Evolutionary conservation across 148 eudicot species (phyloP), one percentile per base, ranked within the genome.

Genomic region (Nepenthes mirabilis): DNA sequence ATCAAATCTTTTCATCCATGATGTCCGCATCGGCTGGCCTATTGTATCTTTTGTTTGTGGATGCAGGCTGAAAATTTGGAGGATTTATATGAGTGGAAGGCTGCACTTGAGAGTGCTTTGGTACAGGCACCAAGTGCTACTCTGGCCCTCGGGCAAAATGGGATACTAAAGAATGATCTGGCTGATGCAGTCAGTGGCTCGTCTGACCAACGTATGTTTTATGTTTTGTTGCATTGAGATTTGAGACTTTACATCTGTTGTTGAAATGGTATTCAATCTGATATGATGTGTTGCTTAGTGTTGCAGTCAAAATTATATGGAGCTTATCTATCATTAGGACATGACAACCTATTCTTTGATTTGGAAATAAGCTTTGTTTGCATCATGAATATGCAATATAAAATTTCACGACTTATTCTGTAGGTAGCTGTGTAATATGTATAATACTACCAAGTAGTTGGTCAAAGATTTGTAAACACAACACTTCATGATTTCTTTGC

Each of bases 71-170:
- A 90, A 73, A 90, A 89, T 58, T 65, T 63, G 54, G 97, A 87
- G 62, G 97, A 90, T 73, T 66, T 90, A 54, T 65, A 62, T 61
- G 97, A 82, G 77, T 90, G 97, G 97, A 90, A 87, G 75, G 60
- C 68, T 58, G 97, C 95, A 61, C 88, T 90, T 43, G 97, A 90
- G 70, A 84, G 80, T 72, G 97, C 97, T 61, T 67, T 90, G 75
- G 68, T 79, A 65, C 83, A 77, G 72, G 91, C 97, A 45, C 97
- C 97, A 58, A 80, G 74, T 73, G 85, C 85, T 47, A 64, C 82
- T 56, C 49, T 58, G 68, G 78, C 60, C 37, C 56, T 60, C 55
- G 91, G 88, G 51, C 88, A 79, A 70, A 84, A 81, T 76, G 91
- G 87, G 52, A 52, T 80, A 40, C 59, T 79, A 8, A 83, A 63